Base-by-base conservation (phyloP, 768 basidiomycete genomes). In the Calocybe gangraenosa region DNA sequence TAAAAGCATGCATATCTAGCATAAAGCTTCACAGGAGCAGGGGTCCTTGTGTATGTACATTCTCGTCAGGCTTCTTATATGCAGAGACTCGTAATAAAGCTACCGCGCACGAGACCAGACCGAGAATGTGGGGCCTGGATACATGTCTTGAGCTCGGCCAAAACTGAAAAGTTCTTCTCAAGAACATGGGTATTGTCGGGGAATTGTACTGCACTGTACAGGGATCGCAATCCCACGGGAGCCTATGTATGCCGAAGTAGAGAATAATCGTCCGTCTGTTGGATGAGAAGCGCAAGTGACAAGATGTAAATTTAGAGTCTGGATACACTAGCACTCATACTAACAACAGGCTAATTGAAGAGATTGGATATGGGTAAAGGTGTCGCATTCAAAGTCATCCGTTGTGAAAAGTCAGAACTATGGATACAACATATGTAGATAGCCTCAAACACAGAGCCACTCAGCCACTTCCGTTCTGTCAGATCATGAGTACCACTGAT, bases 401-500 rank as follows among this genome's bases (percentile, higher is more conserved):
- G n/a, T n/a, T n/a, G n/a, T n/a, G n/a, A n/a, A n/a, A n/a, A n/a
- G n/a, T n/a, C n/a, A n/a, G n/a, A n/a, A n/a, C n/a, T n/a, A n/a
- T n/a, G n/a, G n/a, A n/a, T n/a, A n/a, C n/a, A n/a, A n/a, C n/a
- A n/a, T n/a, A 61, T 72, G 66, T 72, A 65, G 65, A 59, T 63
- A 58, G 60, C 54, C 58, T 54, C 61, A 45, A 52, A 49, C 59
- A 48, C 49, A 37, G 55, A 47, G 46, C 38, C 56, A 37, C 50
- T 55, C 60, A 63, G 67, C 49, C 57, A 60, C 51, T 51, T 51
- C 48, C 52, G 55, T 59, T 61, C 58, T 22, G 55, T 54, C 64
- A 42, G 57, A 66, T 87, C 84, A 79, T 87, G 84, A 75, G 84
- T 72, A 60, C 75, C 84, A 61, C 59, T 73, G 71, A 81, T 81